Evolutionary conservation across 148 eudicot genomes (phyloP), one percentile per base, ranked within the genome.

Genomic region (Camellia japonica): DNA sequence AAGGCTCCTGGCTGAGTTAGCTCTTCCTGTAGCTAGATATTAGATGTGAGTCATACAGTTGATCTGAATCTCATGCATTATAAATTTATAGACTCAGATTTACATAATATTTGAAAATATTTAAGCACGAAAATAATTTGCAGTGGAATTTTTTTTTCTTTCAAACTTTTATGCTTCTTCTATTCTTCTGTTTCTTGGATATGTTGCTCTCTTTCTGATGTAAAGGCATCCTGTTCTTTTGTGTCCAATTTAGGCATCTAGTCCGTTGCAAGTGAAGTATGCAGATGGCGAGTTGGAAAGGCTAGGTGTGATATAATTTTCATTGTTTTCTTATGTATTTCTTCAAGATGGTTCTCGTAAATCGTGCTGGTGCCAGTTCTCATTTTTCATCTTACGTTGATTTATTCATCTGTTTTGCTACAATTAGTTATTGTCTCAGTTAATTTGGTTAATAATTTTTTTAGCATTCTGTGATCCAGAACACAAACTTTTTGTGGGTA

Each of bases 211-310:
- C 16, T 69, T 69, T 81, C 80, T 80, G 69, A 83, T 77, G 54
- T 71, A 15, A 80, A 38, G 75, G 73, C 64, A 60, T 78, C 61
- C 19, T 86, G 54, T 82, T 70, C 55, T 77, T 76, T 51, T 82
- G 64, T 87, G 69, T 82, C 82, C 71, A 63, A 75, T 82, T 71
- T 90, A 96, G 99, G 99, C 99, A 75, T 91, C 98, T 76, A 94
- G 97, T 87, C 99, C 98, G 30, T 83, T 96, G 92, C 99, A 96
- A 92, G 99, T 96, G 89, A 96, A 96, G 90, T 96, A 96, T 88
- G 99, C 99, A 68, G 99, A 96, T 87, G 99, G 99, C 79, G 99
- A 96, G 90, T 81, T 96, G 87, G 99, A 96, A 92, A 91, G 99
- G 80, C 91, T 96, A 86, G 99, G 99, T 95, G 64, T 84, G 66